Conservation (phyloP, 1,139 yeast species). For the Zygotorulaspora mrakii region DNA sequence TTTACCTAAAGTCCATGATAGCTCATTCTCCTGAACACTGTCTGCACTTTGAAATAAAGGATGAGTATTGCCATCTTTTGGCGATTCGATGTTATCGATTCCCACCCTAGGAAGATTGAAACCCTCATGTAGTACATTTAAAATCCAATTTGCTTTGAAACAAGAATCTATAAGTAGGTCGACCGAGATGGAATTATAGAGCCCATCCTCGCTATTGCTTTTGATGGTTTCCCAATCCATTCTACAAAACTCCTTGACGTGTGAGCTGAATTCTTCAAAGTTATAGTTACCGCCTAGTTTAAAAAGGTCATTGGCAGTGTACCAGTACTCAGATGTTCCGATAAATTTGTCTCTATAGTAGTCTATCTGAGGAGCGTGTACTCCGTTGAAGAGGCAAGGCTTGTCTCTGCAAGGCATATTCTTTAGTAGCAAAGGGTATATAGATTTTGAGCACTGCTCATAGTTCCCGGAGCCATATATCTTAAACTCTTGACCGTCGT, state of each 20-base stretch:
- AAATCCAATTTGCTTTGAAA: constrained; percentile 80
- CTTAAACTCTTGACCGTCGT: constrained; percentile 46
- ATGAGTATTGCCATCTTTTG: constrained; percentile 38
- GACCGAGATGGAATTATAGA: constrained; percentile 39
- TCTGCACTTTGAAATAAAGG: constrained; percentile 61
- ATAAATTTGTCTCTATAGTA: constrained; percentile 68
- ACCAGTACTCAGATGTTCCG: constrained; percentile 83
- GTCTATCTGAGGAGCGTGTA: constrained; percentile 71
- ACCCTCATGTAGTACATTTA: constrained; percentile 74
- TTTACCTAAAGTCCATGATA: constrained; percentile 67
- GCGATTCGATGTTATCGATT: constrained; percentile 38
- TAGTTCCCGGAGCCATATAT: constrained; percentile 66
- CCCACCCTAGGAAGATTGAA: constrained; percentile 61
- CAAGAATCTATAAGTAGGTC: constrained; percentile 61
- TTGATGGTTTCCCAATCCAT: constrained; percentile 56
- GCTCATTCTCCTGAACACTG: constrained; percentile 54
- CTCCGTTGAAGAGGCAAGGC: constrained; percentile 78
- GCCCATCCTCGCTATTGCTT: constrained; percentile 49
- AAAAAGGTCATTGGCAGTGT: constrained; percentile 77
- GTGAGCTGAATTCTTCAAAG: constrained; percentile 54
- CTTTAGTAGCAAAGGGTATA: constrained; percentile 67
- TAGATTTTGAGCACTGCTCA: constrained; percentile 60
- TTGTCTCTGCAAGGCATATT: constrained; percentile 68
- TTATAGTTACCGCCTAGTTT: constrained; percentile 75
- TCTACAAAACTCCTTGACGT: constrained; percentile 62